Percentiles rank a stretch among this genome's conserved stretches.
Evolutionary conservation across 495 filamentous ascomycete species (phyloP).

Genomic region (Trichoderma orchidacearum): DNA sequence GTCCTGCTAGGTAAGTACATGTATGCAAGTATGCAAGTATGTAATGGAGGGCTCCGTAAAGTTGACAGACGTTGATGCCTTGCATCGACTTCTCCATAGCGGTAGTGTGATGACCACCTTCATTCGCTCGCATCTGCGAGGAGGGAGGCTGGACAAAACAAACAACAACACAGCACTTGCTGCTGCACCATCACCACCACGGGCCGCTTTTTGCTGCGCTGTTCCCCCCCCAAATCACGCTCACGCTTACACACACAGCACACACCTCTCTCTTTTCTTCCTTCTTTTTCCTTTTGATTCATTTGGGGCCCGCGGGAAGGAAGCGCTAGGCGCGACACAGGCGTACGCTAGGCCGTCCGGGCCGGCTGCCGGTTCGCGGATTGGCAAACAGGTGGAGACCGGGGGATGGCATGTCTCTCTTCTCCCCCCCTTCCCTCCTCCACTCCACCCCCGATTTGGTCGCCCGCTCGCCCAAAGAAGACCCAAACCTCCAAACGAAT

Average conservation of each 20-base stretch:
- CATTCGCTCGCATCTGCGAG: neutral
- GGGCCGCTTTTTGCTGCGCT: neutral
- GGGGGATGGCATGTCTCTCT: neutral
- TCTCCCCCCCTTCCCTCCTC: neutral
- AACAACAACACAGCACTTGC: neutral
- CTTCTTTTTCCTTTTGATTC: neutral
- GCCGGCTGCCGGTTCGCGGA: neutral
- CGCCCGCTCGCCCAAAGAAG: neutral
- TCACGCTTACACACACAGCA: neutral
- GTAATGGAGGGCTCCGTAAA: no score
- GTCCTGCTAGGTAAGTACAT: no score
- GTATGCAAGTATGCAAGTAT: no score
- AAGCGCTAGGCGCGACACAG: neutral
- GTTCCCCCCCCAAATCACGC: neutral
- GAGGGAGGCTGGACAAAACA: neutral
- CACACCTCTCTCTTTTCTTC: neutral
- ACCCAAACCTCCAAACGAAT: neutral
- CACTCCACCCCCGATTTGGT: neutral
- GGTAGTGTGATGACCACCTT: neutral
- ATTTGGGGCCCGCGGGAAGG: neutral
- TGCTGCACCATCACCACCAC: neutral
- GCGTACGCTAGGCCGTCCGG: neutral
- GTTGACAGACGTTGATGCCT: no score
- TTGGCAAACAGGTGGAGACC: neutral
- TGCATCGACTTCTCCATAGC: neutral